These are phyloP conservation scores for Rutstroemia sp. DNA, from an alignment of 2,329 filamentous ascomycete genomes.

Conservation along the genomic window DNA sequence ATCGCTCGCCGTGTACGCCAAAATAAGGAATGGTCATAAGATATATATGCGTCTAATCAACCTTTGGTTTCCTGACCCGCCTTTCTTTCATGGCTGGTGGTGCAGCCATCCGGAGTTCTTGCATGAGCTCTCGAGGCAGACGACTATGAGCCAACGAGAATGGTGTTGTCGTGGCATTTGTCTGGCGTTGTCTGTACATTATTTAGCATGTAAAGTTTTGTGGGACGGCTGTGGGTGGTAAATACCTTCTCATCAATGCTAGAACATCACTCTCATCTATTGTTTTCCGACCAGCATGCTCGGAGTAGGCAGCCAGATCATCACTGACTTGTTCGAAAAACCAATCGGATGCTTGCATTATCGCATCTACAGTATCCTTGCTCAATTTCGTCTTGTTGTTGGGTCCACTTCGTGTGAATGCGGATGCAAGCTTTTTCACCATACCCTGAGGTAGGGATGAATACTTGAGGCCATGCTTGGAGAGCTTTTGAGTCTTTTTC, in stretches of 20 bases:
- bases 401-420: conserved; percentile 60
- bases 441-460: conserved; percentile 66
- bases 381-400: conserved; percentile 61
- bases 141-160: conserved; percentile 82
- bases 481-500: conserved; percentile 48
- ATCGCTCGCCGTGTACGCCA: conserved; percentile 66
- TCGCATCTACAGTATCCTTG: conserved; percentile 64
- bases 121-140: conserved; percentile 73
- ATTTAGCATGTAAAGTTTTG: conserved; percentile 26
- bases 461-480: conserved; percentile 67
- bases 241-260: conserved; percentile 73
- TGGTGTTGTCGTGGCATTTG: conserved; percentile 61
- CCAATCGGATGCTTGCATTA: conserved; percentile 80
- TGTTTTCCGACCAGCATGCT: conserved; percentile 74
- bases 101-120: conserved; percentile 69
- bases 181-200: conserved; percentile 64
- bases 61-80: not conserved
- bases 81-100: conserved; percentile 40
- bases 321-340: conserved; percentile 85
- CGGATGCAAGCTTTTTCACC: conserved; percentile 66
- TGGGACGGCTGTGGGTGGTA: not conserved
- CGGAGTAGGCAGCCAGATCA: conserved; percentile 71
- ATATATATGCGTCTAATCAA: conserved; percentile 32
- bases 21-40: conserved; percentile 63
- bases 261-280: conserved; percentile 82